Conservation (phyloP, 192 early-diverging fungal genomes). For the Podila verticillata region DNA sequence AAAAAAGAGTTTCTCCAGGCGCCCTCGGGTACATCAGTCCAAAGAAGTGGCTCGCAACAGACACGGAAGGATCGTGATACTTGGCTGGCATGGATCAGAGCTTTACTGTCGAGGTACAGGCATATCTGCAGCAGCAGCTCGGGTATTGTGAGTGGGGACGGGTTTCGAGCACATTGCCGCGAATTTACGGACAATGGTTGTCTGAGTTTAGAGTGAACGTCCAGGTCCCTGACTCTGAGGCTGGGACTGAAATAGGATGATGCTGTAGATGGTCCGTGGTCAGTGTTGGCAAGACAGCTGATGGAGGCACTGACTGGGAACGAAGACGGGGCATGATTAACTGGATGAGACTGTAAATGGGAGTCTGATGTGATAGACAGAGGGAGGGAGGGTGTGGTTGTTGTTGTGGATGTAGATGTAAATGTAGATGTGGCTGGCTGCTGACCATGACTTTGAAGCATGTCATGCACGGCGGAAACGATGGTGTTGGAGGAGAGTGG, state of each 20-base stretch:
- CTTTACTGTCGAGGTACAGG: constrained; percentile 17
- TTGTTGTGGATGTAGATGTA: background rate
- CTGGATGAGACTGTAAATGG: too few relatives aligned
- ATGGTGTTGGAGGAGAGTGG: too few relatives aligned
- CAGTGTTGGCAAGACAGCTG: too few relatives aligned
- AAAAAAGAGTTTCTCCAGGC: constrained; percentile 31
- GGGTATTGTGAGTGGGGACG: constrained; percentile 12
- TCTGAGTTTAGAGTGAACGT: constrained; percentile 1
- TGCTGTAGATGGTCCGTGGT: too few relatives aligned
- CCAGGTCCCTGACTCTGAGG: background rate
- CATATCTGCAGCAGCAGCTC: constrained; percentile 36
- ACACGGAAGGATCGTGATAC: constrained; percentile 25
- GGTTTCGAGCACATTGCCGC: background rate
- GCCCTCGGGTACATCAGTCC: constrained; percentile 16
- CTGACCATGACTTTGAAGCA: too few relatives aligned
- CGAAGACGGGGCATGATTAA: too few relatives aligned
- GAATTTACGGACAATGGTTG: background rate
- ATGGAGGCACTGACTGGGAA: too few relatives aligned
- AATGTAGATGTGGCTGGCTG: too few relatives aligned
- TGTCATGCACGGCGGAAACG: too few relatives aligned
- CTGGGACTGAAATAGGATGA: too few relatives aligned
- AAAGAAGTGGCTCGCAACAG: constrained; percentile 25
- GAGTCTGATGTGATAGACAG: too few relatives aligned
- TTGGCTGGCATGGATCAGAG: constrained; percentile 14
- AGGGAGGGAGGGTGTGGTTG: too few relatives aligned